Evolutionary conservation across 345 rosid species (phyloP), one percentile per base, ranked within the genome.

Genomic region (Odontarrhena argentea): DNA sequence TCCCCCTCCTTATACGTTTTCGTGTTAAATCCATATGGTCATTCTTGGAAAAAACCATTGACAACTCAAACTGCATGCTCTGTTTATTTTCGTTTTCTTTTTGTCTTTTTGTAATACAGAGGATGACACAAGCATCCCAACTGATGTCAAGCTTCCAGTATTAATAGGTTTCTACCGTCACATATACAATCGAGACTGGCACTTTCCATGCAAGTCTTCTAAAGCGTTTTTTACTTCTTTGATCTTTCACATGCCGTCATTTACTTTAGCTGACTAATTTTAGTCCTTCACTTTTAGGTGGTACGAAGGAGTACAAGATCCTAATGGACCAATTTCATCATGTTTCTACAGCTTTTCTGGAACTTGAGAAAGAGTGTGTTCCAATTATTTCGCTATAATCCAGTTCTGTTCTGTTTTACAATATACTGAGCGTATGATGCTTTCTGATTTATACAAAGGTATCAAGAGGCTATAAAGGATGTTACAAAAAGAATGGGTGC

Each of bases 91-190:
- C 22, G 22, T 2, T 24, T 30, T n/a, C 12, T 10, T 56, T n/a
- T 69, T 51, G 10, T 4, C 49, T n/a, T 71, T 51, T 77, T 49
- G 59, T 12, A 30, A 61, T 76, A 65, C 89, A 88, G 97, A 91
- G 96, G 97, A 91, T 76, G 97, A 91, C 66, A 91, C 91, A 67
- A 85, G 91, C 85, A 78, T 88, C 49, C 70, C 84, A 13, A 75
- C 77, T 11, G 91, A 86, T 47, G 75, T 85, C 74, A 91, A 91
- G 78, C 83, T 91, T 55, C 96, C 97, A 18, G 85, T 91, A 43
- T 81, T 91, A 52, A 72, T 43, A 63, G 87, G 73, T 52, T 91
- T 88, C 72, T 84, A 88, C 65, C 80, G 64, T 30, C 92, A 88
- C 82, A 77, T 88, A 60, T 91, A 86, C 60, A 75, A 88, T 49